Conservation (phyloP, 306 rosid genomes). For the Dalbergia oliveri region DNA sequence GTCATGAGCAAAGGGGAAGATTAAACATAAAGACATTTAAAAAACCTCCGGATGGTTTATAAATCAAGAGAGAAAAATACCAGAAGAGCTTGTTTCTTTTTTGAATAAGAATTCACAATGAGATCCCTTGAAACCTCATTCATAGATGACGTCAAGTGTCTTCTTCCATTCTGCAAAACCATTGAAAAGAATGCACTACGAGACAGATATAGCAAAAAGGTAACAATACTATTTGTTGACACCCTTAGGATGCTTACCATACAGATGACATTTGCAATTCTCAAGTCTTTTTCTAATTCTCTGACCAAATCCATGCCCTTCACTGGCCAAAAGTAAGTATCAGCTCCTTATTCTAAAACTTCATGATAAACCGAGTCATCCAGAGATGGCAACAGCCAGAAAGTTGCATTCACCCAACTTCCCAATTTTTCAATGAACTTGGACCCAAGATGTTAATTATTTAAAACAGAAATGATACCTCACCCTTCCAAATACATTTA, state of each 20-base stretch:
- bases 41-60: conserved; percentile 26
- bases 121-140: conserved; percentile 99
- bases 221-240: conserved; percentile 33
- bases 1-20: conserved; percentile 32
- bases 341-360: conserved; percentile 56
- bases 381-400: conserved; percentile 26
- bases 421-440: conserved; percentile 27
- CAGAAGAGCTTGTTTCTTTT: conserved; percentile 92
- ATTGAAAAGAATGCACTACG: conserved; percentile 42
- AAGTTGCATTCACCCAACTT: conserved; percentile 36
- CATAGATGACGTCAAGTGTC: conserved; percentile 87
- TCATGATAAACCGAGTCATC: conserved; percentile 15
- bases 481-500: conserved; percentile 40
- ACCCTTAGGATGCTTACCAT: conserved; percentile 67
- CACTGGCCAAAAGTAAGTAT: conserved; percentile 97
- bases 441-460: conserved; percentile 32
- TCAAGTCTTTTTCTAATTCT: conserved; percentile 95
- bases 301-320: conserved; percentile 99
- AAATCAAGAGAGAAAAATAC: conserved; percentile 59
- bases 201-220: conserved; percentile 42
- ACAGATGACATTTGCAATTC: conserved; percentile 97
- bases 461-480: conserved; percentile 35
- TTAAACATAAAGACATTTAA: conserved; percentile 29
- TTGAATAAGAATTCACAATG: conserved; percentile 87
- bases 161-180: conserved; percentile 90